phyloP scores from a whole-genome alignment of 139 green algal species.

The Volvox africanus region DNA sequence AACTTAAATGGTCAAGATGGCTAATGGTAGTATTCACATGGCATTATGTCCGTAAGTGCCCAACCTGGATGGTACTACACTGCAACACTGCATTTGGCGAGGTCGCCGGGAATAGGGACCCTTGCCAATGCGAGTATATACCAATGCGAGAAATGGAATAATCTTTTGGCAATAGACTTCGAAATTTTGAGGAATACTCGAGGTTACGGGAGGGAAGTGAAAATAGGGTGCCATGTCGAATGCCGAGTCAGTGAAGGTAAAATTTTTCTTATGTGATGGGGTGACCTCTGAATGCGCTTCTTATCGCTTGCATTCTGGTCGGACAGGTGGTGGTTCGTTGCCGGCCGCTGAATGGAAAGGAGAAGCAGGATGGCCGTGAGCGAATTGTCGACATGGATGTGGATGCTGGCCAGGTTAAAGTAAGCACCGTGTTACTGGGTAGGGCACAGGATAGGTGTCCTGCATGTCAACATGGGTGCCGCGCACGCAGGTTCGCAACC shows the following conservation, averaged over 20 bases:
- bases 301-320: background rate
- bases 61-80: too few relatives aligned
- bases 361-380: constrained; percentile 74
- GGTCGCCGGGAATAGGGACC: background rate
- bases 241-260: constrained; percentile 31
- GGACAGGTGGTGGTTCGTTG: constrained; percentile 84
- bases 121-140: background rate
- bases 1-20: too few relatives aligned
- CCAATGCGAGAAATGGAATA: background rate
- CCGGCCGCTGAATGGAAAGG: constrained; percentile 81
- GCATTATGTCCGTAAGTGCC: too few relatives aligned
- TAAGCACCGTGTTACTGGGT: constrained; percentile 20
- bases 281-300: background rate
- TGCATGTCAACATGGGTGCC: background rate
- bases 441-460: background rate
- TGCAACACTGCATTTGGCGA: background rate
- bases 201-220: background rate
- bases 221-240: constrained; percentile 10
- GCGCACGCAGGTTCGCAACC: constrained; percentile 67
- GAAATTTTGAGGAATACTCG: background rate
- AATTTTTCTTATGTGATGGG: background rate
- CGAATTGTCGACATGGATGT: constrained; percentile 83
- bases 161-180: background rate
- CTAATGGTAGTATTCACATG: too few relatives aligned
- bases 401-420: constrained; percentile 70